Conservation (phyloP, 176 grass and related monocot genomes). For the Secale cereale region DNA sequence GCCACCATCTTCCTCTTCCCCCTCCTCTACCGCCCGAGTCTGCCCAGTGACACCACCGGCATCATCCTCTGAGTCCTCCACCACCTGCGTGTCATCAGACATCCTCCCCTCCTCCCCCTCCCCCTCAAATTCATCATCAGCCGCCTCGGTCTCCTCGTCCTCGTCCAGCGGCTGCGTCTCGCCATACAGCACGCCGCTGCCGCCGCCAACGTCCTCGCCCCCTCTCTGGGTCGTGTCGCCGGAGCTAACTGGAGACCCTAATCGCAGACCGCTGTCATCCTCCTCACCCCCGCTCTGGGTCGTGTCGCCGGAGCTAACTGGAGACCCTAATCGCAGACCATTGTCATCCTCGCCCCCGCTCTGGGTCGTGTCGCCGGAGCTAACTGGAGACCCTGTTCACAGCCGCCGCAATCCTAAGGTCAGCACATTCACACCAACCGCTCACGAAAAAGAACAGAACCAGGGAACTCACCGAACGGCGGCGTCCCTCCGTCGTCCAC, state of each 20-base stretch:
- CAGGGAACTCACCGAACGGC: conserved; percentile 11
- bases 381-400: conserved; percentile 24
- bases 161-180: conserved; percentile 26
- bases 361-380: neutral
- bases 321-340: conserved; percentile 16
- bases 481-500: conserved; percentile 17
- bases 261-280: neutral
- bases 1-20: neutral
- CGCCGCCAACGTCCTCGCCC: neutral
- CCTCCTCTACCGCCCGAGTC: neutral
- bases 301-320: neutral
- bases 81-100: conserved; percentile 29
- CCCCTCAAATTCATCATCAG: conserved; percentile 21
- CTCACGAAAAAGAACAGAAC: neutral
- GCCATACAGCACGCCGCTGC: neutral
- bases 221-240: conserved; percentile 16
- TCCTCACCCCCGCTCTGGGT: conserved; percentile 6
- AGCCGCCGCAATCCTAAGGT: neutral
- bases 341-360: neutral
- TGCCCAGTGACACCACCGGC: neutral
- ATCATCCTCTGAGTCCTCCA: conserved; percentile 22
- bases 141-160: conserved; percentile 11
- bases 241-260: conserved; percentile 32
- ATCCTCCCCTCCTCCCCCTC: neutral
- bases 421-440: neutral